A percentile compares a stretch with the other conserved stretches of the same genome.
Conservation (phyloP, 2,329 filamentous ascomycete species). For the Fusarium citri region DNA sequence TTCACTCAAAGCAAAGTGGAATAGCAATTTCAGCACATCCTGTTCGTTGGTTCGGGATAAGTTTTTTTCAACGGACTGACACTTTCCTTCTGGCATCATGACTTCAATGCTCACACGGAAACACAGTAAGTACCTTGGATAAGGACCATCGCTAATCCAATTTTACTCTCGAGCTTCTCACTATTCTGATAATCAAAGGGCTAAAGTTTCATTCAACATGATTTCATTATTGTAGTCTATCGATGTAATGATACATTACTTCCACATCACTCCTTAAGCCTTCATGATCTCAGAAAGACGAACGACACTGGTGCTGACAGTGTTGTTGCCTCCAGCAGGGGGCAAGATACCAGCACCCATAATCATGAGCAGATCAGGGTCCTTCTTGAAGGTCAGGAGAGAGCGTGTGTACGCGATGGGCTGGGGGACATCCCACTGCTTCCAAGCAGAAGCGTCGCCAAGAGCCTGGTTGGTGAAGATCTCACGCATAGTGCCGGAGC, state of each 20-base stretch:
- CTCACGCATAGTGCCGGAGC: conserved; percentile 52
- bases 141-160: too few species aligned
- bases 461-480: conserved; percentile 58
- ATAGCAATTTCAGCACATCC: accelerated
- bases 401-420: conserved; percentile 54
- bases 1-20: background rate
- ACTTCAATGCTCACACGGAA: too few species aligned
- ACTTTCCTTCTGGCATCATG: too few species aligned
- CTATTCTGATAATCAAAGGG: background rate
- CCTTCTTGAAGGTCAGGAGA: conserved; percentile 51
- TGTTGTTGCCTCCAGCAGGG: conserved; percentile 57
- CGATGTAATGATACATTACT: background rate
- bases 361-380: conserved; percentile 54
- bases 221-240: background rate
- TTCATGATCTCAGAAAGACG: conserved; percentile 47
- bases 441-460: conserved; percentile 54
- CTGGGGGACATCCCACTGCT: conserved; percentile 51
- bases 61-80: too few species aligned
- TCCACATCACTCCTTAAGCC: background rate
- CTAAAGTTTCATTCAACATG: background rate
- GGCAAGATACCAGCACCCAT: conserved; percentile 60
- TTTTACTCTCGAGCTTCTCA: background rate
- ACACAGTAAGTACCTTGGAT: too few species aligned
- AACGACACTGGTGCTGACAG: conserved; percentile 54
- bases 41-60: too few species aligned